phyloP scores from a whole-genome alignment of 129 eudicot genomes.

The Saussurea involucrata region DNA sequence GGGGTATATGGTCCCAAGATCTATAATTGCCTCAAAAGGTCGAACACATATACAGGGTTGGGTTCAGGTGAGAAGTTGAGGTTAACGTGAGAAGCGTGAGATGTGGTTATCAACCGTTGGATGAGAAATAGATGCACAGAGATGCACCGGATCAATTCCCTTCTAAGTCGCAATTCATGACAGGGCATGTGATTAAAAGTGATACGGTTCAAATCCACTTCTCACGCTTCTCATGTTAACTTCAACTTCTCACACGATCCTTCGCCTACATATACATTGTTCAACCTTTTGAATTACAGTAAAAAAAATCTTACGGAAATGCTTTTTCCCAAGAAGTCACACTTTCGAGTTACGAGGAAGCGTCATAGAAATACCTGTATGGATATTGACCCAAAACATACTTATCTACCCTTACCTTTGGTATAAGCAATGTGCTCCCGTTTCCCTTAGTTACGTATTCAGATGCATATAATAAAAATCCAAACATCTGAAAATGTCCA shows the following conservation, averaged over 20 bases:
- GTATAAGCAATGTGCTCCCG: constrained; percentile 61
- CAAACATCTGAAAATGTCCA: constrained; percentile 70
- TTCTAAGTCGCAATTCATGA: too few species aligned
- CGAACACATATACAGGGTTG: neutral
- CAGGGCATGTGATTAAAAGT: too few species aligned
- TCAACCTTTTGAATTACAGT: neutral
- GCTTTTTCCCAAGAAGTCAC: neutral
- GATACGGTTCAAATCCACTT: too few species aligned
- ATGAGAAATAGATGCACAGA: too few species aligned
- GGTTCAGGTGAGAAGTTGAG: too few species aligned
- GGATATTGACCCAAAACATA: neutral
- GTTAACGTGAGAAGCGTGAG: too few species aligned
- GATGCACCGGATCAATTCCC: too few species aligned
- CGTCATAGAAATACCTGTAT: neutral
- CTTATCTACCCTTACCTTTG: constrained; percentile 53
- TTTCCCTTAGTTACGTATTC: constrained; percentile 47
- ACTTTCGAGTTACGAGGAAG: neutral
- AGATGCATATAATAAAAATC: constrained; percentile 66
- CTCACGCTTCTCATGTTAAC: too few species aligned
- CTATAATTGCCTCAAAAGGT: neutral
- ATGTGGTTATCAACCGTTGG: too few species aligned
- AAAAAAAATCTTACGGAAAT: neutral
- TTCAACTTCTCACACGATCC: too few species aligned
- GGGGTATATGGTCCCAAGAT: neutral
- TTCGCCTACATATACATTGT: neutral